These are phyloP conservation scores for Sporisorium sorghi DNA, from an alignment of 1,284 basidiomycete species.

Conservation along the genomic window DNA sequence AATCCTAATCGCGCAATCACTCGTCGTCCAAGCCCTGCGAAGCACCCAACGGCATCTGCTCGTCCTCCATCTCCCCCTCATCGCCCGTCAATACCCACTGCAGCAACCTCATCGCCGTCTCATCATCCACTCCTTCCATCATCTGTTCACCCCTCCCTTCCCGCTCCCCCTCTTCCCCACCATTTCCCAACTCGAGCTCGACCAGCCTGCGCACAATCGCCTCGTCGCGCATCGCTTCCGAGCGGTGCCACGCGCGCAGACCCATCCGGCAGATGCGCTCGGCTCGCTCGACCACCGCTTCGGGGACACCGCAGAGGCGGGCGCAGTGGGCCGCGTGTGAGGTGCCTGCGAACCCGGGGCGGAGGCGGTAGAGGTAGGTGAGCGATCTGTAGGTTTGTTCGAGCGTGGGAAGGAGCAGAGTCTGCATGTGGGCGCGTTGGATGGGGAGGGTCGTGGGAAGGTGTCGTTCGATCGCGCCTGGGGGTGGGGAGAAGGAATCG, in stretches of 20 bases:
- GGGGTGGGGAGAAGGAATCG: neutral
- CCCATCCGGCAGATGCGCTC: slow-evolving; percentile 23
- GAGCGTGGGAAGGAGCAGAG: slow-evolving; percentile 32
- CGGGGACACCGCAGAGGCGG: slow-evolving; percentile 43
- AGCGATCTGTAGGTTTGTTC: slow-evolving; percentile 21
- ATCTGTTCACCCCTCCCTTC: neutral
- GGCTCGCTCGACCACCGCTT: slow-evolving; percentile 36
- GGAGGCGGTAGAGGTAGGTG: slow-evolving; percentile 44
- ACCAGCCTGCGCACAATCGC: slow-evolving; percentile 35
- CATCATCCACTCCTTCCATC: slow-evolving; percentile 9
- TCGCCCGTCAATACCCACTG: slow-evolving; percentile 27
- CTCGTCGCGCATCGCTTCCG: slow-evolving; percentile 27
- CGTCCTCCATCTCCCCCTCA: neutral
- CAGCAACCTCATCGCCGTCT: slow-evolving; percentile 14
- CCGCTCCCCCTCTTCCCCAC: slow-evolving; percentile 6
- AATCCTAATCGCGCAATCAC: too few species aligned
- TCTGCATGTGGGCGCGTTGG: slow-evolving; percentile 48
- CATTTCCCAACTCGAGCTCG: slow-evolving; percentile 22
- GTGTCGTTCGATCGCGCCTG: slow-evolving; percentile 44
- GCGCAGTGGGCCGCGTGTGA: slow-evolving; percentile 49
- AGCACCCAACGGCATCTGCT: slow-evolving; percentile 1
- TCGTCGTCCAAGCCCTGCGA: neutral
- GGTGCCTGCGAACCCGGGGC: slow-evolving; percentile 35
- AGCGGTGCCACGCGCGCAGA: slow-evolving; percentile 25
- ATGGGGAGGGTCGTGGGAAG: slow-evolving; percentile 29